phyloP scores from a whole-genome alignment of 2,329 filamentous ascomycete genomes.

The Colletotrichum karsti region DNA sequence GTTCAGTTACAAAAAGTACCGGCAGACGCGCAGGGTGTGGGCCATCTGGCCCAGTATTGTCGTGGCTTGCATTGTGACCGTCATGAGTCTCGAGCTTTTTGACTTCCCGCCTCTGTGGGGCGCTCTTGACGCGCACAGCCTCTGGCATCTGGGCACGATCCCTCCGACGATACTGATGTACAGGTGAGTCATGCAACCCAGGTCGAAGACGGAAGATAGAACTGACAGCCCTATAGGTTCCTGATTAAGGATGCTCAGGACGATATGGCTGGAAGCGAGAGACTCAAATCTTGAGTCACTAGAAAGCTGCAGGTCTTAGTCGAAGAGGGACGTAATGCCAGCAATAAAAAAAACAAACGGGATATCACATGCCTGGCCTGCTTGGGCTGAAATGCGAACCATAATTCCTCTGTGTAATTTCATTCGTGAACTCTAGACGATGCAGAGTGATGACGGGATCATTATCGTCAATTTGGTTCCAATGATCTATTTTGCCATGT shows the following conservation, averaged over 20 bases:
- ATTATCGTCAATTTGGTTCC: not conserved
- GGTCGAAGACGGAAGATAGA: not conserved
- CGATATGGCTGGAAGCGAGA: slow-evolving; percentile 74
- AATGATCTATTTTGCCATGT: slow-evolving; percentile 24
- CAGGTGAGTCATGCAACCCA: slow-evolving; percentile 70
- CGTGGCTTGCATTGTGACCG: slow-evolving; percentile 89
- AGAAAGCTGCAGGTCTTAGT: not conserved
- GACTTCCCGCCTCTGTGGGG: slow-evolving; percentile 90
- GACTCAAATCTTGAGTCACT: slow-evolving; percentile 72
- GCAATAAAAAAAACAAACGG: not conserved
- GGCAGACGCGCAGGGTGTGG: slow-evolving; percentile 77
- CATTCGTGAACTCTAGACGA: no score
- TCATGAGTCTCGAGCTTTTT: slow-evolving; percentile 94
- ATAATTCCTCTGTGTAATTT: no score
- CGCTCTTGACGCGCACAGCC: slow-evolving; percentile 88
- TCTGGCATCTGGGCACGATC: slow-evolving; percentile 97
- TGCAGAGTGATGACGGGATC: no score
- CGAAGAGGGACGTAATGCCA: no score
- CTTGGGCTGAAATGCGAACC: no score
- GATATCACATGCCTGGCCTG: not conserved
- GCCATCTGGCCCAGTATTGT: slow-evolving; percentile 89
- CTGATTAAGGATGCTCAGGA: slow-evolving; percentile 86
- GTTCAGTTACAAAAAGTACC: slow-evolving; percentile 81
- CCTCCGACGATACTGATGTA: slow-evolving; percentile 91
- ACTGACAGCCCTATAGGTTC: slow-evolving; percentile 66